Conservation (phyloP, 2,329 filamentous ascomycete genomes). For the Albophoma yamanashiensis region DNA sequence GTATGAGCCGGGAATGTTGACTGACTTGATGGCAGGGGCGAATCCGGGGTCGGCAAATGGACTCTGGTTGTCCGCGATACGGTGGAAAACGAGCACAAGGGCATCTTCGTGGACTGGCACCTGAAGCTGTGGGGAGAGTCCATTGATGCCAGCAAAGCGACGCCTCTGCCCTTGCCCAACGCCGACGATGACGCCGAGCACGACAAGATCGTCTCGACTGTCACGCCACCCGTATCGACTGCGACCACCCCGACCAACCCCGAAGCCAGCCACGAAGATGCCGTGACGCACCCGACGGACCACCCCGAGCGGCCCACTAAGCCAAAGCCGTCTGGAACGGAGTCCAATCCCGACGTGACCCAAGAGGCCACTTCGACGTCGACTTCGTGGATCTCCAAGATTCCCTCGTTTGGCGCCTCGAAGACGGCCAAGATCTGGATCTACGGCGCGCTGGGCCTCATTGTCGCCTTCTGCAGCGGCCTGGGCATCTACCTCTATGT, state of each 20-base stretch:
- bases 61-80: slow-evolving; percentile 84
- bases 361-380: slow-evolving; percentile 31
- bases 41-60: slow-evolving; percentile 81
- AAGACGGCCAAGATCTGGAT: slow-evolving; percentile 90
- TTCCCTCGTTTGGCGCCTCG: slow-evolving; percentile 83
- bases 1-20: not conserved
- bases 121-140: slow-evolving; percentile 89
- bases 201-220: slow-evolving; percentile 51
- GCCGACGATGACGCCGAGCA: slow-evolving; percentile 79
- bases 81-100: slow-evolving; percentile 62
- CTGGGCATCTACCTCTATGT: slow-evolving; percentile 75
- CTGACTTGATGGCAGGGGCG: slow-evolving; percentile 52
- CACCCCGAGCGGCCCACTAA: slow-evolving; percentile 55
- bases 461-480: slow-evolving; percentile 70
- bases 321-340: slow-evolving; percentile 21
- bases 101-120: slow-evolving; percentile 82
- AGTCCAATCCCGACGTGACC: slow-evolving; percentile 17
- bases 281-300: slow-evolving; percentile 42
- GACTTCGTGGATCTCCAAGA: slow-evolving; percentile 74
- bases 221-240: slow-evolving; percentile 11
- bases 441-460: slow-evolving; percentile 74
- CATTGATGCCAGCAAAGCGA: slow-evolving; percentile 64
- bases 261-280: slow-evolving; percentile 31
- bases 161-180: slow-evolving; percentile 68
- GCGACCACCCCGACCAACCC: slow-evolving; percentile 37